phyloP scores from a whole-genome alignment of 2,329 filamentous ascomycete species.

The Dothideomycetes sp. region DNA sequence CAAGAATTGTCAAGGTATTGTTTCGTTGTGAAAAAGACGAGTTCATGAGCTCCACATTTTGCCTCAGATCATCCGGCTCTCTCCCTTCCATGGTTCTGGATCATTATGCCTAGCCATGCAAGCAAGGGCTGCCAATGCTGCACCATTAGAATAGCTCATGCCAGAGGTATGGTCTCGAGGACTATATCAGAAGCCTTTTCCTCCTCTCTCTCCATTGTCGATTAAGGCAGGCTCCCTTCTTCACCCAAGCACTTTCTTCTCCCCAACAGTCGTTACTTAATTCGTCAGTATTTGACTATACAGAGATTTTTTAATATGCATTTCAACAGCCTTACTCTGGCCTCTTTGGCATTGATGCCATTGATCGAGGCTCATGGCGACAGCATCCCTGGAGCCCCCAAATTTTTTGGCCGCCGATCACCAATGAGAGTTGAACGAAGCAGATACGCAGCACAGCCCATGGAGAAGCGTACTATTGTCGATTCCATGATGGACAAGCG shows the following conservation, averaged over 20 bases:
- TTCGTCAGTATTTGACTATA: neutral
- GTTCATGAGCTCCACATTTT: no score
- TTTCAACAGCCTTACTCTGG: slow-evolving; percentile 6
- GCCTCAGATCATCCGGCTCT: no score
- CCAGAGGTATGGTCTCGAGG: no score
- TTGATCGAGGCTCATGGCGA: slow-evolving; percentile 5
- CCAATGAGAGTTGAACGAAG: neutral
- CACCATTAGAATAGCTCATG: neutral
- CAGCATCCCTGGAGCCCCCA: slow-evolving; percentile 5
- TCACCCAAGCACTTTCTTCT: neutral
- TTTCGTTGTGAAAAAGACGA: no score
- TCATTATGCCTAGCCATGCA: slow-evolving; percentile 3
- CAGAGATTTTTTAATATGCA: slow-evolving; percentile 2
- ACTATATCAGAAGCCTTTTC: no score
- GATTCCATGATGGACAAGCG: slow-evolving; percentile 1
- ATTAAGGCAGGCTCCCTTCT: slow-evolving; percentile 7
- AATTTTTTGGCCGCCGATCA: slow-evolving; percentile 4
- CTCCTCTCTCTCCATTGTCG: neutral
- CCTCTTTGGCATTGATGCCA: slow-evolving; percentile 1
- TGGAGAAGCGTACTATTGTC: neutral
- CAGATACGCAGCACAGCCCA: neutral
- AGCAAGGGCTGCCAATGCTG: slow-evolving; percentile 10
- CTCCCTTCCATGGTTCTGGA: no score
- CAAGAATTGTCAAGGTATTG: no score
- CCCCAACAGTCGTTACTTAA: neutral